Base-by-base conservation (phyloP, 148 eudicot genomes). In the Amaranthus palmeri region DNA sequence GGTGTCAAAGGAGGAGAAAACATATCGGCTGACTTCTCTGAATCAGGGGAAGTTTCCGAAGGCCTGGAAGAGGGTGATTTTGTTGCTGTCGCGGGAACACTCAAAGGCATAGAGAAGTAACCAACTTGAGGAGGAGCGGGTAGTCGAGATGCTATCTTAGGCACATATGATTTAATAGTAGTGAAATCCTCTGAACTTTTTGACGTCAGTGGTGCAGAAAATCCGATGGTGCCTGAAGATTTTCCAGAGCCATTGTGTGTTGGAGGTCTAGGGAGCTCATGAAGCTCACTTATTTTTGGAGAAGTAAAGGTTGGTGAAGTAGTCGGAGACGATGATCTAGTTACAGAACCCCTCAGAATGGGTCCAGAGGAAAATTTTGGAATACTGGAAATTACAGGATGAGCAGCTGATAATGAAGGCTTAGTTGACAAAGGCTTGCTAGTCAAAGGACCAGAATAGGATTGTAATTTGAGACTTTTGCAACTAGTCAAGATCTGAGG, bases 231-330 rank as follows among this genome's bases (percentile, higher is more conserved):
- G 61, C 79, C 74, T 60, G 86, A 51, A 65, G 82, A 78, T 47
- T 83, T 85, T 15, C 76, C 69, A 68, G 82, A 51, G 12, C 40
- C 46, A 71, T 78, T 60, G 71, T 76, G 82, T 41, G 82, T 57
- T 10, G 98, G 96, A 43, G 96, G 98, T 71, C 92, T 91, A 6
- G 98, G 98, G 74, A 93, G 98, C 84, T 93, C 96, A 74, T 93
- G 98, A 59, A 93, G 98, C 77, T 93, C 98, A 73, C 83, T 93
- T 73, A 93, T 93, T 79, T 80, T 86, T 6, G 91, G 96, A 52
- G 91, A 85, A 12, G 72, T 66, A 58, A 88, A 67, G 54, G 82
- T 78, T 64, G 90, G 89, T n/a, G 97, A 83, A 69, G 74, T 61
- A 68, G 70, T 73, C 7, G 91, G 85, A 63, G 92, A 67, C 40